phyloP scores from a whole-genome alignment of 129 eudicot species.

The Apium graveolens region DNA sequence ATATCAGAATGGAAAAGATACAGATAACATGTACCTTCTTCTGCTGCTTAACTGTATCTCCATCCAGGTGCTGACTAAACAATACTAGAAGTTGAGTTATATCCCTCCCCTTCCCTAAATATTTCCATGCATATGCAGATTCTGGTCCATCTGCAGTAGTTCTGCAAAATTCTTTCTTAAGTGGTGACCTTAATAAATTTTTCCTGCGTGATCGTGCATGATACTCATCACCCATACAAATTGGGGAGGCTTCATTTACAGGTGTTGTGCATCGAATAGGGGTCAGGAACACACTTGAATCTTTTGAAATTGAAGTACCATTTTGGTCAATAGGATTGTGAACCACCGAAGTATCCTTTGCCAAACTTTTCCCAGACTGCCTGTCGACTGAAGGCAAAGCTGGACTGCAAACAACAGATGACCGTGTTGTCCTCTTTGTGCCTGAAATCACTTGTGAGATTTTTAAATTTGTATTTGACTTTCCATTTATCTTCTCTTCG shows the following conservation, averaged over 20 bases:
- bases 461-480: slow-evolving; percentile 24
- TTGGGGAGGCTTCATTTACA: slow-evolving; percentile 55
- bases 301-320: slow-evolving; percentile 1
- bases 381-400: not conserved
- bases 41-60: slow-evolving; percentile 69
- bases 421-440: slow-evolving; percentile 11
- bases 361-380: not conserved
- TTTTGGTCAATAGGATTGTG: not conserved
- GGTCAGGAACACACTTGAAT: slow-evolving; percentile 25
- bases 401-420: not conserved
- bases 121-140: slow-evolving; percentile 26
- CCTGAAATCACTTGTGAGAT: slow-evolving; percentile 5
- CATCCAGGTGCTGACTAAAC: slow-evolving; percentile 84
- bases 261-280: slow-evolving; percentile 50
- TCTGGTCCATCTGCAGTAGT: slow-evolving; percentile 24
- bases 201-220: slow-evolving; percentile 45
- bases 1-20: not conserved
- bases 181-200: slow-evolving; percentile 28
- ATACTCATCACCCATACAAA: slow-evolving; percentile 84
- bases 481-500: slow-evolving; percentile 16
- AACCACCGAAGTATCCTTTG: not conserved
- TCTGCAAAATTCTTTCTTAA: slow-evolving; percentile 38
- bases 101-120: slow-evolving; percentile 52
- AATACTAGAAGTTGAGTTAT: slow-evolving; percentile 44
- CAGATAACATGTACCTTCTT: slow-evolving; percentile 47